Percentiles rank a stretch among this genome's conserved stretches.
phyloP scores from a whole-genome alignment of 306 rosid species.

The Ochetophila trinervis region DNA sequence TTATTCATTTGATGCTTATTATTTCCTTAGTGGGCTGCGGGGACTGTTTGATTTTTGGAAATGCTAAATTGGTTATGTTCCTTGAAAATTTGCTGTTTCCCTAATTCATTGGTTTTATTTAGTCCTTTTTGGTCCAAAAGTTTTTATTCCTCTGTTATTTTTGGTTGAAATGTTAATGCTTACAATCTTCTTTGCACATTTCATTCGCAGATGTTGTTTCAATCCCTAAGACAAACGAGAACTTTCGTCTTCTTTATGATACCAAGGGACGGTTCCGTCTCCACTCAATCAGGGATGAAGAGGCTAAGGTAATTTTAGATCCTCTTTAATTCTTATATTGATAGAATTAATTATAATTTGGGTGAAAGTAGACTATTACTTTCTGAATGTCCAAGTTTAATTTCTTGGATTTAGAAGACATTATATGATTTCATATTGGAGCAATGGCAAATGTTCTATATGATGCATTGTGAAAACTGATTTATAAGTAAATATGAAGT shows the following conservation, averaged over 20 bases:
- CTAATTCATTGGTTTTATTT: not conserved
- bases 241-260: conserved; percentile 80
- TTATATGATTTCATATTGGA: no score
- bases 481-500: not conserved
- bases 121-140: not conserved
- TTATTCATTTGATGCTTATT: no score
- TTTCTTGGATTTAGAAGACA: no score
- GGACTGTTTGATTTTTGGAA: no score
- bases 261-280: conserved; percentile 81
- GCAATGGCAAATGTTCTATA: no score
- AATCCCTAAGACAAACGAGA: conserved; percentile 77
- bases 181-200: not conserved
- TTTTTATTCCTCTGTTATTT: not conserved
- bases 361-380: not conserved
- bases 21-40: no score
- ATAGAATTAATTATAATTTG: not conserved
- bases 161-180: not conserved
- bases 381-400: not conserved
- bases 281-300: conserved; percentile 76
- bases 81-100: not conserved
- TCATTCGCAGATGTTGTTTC: conserved; percentile 56
- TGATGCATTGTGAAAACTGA: no score
- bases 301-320: conserved; percentile 53
- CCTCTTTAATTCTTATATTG: not conserved
- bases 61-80: not conserved